Evolutionary conservation across 352 stramenopile genomes (phyloP), one percentile per base, ranked within the genome.

Genomic region (Thraustotheca clavata): DNA sequence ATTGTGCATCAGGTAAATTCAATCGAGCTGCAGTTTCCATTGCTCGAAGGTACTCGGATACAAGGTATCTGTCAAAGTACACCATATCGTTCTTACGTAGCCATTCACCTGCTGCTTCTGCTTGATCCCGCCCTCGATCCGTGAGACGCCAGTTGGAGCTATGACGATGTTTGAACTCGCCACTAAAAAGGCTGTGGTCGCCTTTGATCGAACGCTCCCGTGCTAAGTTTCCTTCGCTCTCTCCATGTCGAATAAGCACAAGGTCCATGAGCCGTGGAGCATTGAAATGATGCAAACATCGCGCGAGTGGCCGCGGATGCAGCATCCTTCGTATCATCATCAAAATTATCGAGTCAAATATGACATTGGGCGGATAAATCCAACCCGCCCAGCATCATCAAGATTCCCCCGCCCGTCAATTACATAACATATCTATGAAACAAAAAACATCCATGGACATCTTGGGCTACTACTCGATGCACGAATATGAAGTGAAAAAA

Each of bases 91-190:
- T 90, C 69, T 83, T 82, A 50, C 74, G 79, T 24, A 94, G 77
- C 84, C 84, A 95, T 24, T 91, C 81, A 35, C 86, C 86, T 0
- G 86, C 86, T 0, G 83, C 85, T 14, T 73, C 71, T 0, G 86
- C 85, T 47, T 95, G 84, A 46, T 76, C 57, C 3, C 85, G 73
- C 0, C 86, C 86, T n/a, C 82, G 79, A 68, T 95, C 85, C 29
- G 87, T 95, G 14, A 95, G 79, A 2, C 86, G 73, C 86, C 86
- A 95, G 52, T 88, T 92, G 49, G 74, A 89, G 71, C 81, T 92
- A 59, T 95, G 87, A n/a, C 85, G 87, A 68, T 94, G 73, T 62
- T 92, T 79, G 68, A 95, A 95, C 72, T 94, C 83, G 68, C 86
- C 86, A 34, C 80, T 73, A 63, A 92, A 95, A 32, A 95, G 73